Base-by-base conservation (phyloP, 2,329 filamentous ascomycete genomes). In the Dichotomopilus funicola region DNA sequence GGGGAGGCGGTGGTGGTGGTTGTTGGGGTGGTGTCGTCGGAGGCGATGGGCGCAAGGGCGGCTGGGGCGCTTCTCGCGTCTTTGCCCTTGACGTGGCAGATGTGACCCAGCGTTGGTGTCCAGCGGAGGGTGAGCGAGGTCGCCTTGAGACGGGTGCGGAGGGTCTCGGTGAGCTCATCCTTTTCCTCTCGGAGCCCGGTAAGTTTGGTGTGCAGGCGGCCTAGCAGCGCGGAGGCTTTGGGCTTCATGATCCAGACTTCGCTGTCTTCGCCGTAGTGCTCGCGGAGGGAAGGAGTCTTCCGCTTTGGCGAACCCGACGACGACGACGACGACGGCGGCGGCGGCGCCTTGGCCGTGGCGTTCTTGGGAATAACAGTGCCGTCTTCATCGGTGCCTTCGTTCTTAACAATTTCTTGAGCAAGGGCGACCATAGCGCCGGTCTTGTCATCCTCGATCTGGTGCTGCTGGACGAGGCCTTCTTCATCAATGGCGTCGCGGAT, bases 401-500 rank as follows among this genome's bases (percentile, higher is more conserved):
- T 78, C 33, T 78, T 75, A 19, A 89, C 77, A 9, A 92, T 80
- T 55, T 87, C 80, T 66, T 91, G 82, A 5, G 89, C 89, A 48
- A 95, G 75, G 1, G 82, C 81, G 31, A 88, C 81, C 64, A 94
- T 83, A 58, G 86, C 81, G 19, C 78, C 82, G 0, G 85, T 83
- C 60, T 89, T 83, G 51, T 80, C 83, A 58, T 92, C 85, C 62
- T 94, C 85, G 1, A 86, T 78, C 38, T 86, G 81, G 64, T 96
- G 91, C 64, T 89, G 86, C 62, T 89, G 83, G 12, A 85, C 78
- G n/a, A 97, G 75, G 0, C 91, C 89, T 60, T 96, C 91, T 71
- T 97, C 94, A 65, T 99, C 94, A 56, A 99, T 95, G 4, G 92
- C 86, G 2, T 80, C 76, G 49, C 80, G 73, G 56, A 99, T 96